Evolutionary conservation across 2,329 filamentous ascomycete genomes (phyloP), one percentile per base, ranked within the genome.

Genomic region (Fonsecaea nubica): DNA sequence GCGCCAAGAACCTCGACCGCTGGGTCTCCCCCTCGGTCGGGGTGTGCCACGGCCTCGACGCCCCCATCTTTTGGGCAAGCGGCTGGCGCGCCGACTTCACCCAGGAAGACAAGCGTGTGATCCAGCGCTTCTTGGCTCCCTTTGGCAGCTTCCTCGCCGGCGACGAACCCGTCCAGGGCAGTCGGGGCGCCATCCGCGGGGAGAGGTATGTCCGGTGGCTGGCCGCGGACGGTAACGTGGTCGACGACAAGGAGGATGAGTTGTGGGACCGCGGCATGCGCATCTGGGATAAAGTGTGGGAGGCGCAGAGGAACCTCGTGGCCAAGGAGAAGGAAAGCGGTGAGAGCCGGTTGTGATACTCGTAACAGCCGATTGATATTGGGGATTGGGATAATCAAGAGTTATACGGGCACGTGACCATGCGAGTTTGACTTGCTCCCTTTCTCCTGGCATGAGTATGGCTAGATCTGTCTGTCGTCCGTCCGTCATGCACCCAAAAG

Each of bases 21-120:
- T 72, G 69, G 68, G 25, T 72, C 53, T 58, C 61, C 32, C 68
- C 72, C 6, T 48, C 71, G 36, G 67, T 71, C 12, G 65, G 67
- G 21, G 70, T 72, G 12, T 72, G 69, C 50, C 72, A 73, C 65
- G 70, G 60, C 25, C 66, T 63, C 3, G 72, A 73, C 61, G 64
- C 40, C 33, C 69, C 72, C 18, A 66, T 73, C 18, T 73, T 71
- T 71, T 73, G 72, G 72, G 60, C 62, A n/a, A 63, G 57, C 42
- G 71, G 71, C 9, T 73, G 64, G 63, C 65, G 72, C 18, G 64
- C 63, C 21, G 71, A 71, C 50, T 72, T 59, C 58, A 60, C 62
- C 18, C 68, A 66, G 4, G 18, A 63, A 50, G 72, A 73, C 58
- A 69, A 66, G 42, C 42, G 48, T 25, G 65, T 57, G 7, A 54